A percentile compares a stretch with the other conserved stretches of the same genome.
Conservation (phyloP, 805 yeast genomes). For the Candida saitoana region DNA sequence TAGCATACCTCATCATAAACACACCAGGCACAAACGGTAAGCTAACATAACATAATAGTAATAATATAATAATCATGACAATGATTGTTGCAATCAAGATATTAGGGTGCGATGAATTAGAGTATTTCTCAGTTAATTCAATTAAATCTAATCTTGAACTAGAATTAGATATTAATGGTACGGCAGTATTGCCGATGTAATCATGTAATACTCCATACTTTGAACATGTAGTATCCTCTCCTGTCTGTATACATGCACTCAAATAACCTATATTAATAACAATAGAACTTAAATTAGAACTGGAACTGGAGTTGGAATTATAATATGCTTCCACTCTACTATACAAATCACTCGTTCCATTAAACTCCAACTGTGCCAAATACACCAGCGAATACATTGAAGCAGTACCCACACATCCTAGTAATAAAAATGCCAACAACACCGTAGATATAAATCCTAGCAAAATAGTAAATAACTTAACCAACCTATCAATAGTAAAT, state of each 20-base stretch:
- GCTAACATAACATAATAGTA: slow-evolving; percentile 39
- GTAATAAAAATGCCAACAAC: slow-evolving; percentile 49
- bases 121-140: slow-evolving; percentile 42
- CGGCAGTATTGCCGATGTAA: slow-evolving; percentile 23
- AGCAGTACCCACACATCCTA: slow-evolving; percentile 48
- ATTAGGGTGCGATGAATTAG: slow-evolving; percentile 50
- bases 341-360: slow-evolving; percentile 22
- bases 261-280: slow-evolving; percentile 51
- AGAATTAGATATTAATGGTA: slow-evolving; percentile 10
- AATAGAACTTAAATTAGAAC: slow-evolving; percentile 28
- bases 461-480: slow-evolving; percentile 27
- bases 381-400: slow-evolving; percentile 46
- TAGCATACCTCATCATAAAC: slow-evolving; percentile 11
- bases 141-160: slow-evolving; percentile 38
- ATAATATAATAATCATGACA: slow-evolving; percentile 37
- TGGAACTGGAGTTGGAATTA: slow-evolving; percentile 11
- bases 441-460: slow-evolving; percentile 47
- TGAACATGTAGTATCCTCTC: slow-evolving; percentile 33
- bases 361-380: slow-evolving; percentile 46
- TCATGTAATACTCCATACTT: slow-evolving; percentile 22
- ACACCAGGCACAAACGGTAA: slow-evolving; percentile 51
- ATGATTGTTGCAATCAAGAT: slow-evolving; percentile 47
- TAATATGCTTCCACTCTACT: not conserved
- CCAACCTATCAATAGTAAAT: slow-evolving; percentile 4
- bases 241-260: slow-evolving; percentile 49